Evolutionary conservation across 2,329 filamentous ascomycete genomes (phyloP), one percentile per base, ranked within the genome.

Genomic region (Aspergillus aculeatus): DNA sequence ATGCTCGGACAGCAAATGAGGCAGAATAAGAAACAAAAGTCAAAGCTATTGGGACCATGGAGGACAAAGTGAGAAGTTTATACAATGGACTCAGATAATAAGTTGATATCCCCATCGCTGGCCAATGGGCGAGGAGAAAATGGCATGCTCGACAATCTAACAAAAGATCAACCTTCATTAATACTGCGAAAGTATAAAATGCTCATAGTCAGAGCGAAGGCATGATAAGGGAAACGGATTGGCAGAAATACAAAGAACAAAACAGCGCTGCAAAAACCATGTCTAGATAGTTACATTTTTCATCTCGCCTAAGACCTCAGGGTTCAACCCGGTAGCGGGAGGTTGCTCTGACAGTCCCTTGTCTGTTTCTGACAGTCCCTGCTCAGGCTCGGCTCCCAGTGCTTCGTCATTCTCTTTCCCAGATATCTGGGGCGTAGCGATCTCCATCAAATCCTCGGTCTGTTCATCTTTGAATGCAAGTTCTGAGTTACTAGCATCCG

Each of bases 261-360:
- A 62, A 59, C 60, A 56, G 38, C 63, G 41, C 41, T 19, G 54
- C 57, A 51, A 47, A 59, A 63, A 53, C 51, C 52, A 58, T 60
- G 47, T 64, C 66, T 75, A 80, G 58, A 80, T 80, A 41, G 76
- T 72, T 64, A 81, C 76, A 61, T 75, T 80, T 68, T 80, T 81
- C 78, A 81, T 81, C 65, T 79, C 78, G 52, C 75, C 77, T 58
- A 78, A 71, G 60, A 72, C 77, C 65, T 73, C 77, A 38, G 68
- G 72, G 53, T 75, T 77, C 65, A 73, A 67, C 59, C 58, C 57
- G 32, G 63, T 70, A 32, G 63, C 66, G 52, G 71, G 65, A 14
- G 72, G 68, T 47, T 66, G 68, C 11, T 69, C 69, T 21, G 68
- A 68, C 54, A 71, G 67, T 26, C 55, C 54, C 65, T 75, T 75